Evolutionary conservation across 1,284 basidiomycete genomes (phyloP), one percentile per base, ranked within the genome.

Genomic region (Austroboletus niveus): DNA sequence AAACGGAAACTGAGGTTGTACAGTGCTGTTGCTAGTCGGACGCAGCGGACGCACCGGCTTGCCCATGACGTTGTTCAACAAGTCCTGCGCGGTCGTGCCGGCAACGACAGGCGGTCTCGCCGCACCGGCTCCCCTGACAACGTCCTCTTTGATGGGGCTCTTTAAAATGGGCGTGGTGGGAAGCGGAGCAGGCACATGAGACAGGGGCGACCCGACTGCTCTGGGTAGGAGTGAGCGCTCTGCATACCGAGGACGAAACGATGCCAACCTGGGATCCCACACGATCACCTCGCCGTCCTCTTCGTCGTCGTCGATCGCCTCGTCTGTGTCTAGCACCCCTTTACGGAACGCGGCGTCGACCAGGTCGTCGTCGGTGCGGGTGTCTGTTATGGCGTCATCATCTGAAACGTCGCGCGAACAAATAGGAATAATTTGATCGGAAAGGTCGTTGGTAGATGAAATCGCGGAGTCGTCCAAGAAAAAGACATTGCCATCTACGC

Each of bases 281-380:
- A 89, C 78, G 56, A 84, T 84, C 60, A 83, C 75, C 9, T 77
- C 45, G 73, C 78, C 66, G 11, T 74, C 75, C 9, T 77, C 45
- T 73, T 79, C 66, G 11, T 74, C 74, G 20, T 63, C 61, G 12
- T 45, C 31, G n/a, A 24, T 10, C 0, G 68, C 68, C 8, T 75
- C 69, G 22, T 72, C 74, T 5, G 22, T 24, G 40, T 75, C 76
- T 27, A 85, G 63, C 3, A 74, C 80, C 48, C 82, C 74, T 29
- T 11, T n/a, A 39, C 86, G 70, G 74, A 95, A 92, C 2, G 89
- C 92, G 31, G 87, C 80, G 40, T 82, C 79, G 44, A 95, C 80
- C 0, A 87, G 83, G 63, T 94, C 93, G 56, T 94, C 90, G 45
- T 92, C 89, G 4, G 87, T 89, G 46, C 79, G 79, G 12, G 75